Percentiles rank a stretch among this genome's conserved stretches.
Evolutionary conservation across 2,329 filamentous ascomycete species (phyloP).

Genomic region (Lizonia empirigonia): DNA sequence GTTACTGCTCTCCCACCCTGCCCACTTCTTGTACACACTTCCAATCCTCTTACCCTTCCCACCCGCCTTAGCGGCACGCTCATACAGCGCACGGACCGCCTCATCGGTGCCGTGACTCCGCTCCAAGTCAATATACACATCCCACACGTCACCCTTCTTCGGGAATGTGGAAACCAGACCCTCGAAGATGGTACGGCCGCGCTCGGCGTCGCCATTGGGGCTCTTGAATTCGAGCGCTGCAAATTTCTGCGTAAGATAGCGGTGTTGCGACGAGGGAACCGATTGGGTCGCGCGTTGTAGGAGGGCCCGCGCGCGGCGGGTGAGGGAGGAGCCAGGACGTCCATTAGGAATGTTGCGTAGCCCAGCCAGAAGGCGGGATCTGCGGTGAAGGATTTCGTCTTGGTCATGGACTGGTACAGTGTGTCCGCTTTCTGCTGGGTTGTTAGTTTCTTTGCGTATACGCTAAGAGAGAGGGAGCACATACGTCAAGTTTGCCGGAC

Average conservation of each 20-base stretch:
- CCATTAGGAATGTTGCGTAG: conserved; percentile 91
- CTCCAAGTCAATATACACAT: conserved; percentile 87
- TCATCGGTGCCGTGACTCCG: conserved; percentile 62
- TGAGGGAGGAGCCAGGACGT: conserved; percentile 70
- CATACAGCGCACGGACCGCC: conserved; percentile 76
- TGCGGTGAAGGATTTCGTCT: conserved; percentile 80
- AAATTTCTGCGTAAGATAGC: conserved; percentile 83
- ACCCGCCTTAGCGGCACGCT: conserved; percentile 68
- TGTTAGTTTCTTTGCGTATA: conserved; percentile 24
- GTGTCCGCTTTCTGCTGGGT: conserved; percentile 76
- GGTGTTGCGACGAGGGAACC: conserved; percentile 71
- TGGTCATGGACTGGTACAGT: conserved; percentile 83
- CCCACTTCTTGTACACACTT: conserved; percentile 91
- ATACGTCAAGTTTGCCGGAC: conserved; percentile 81
- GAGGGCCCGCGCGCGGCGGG: conserved; percentile 77
- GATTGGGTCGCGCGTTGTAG: conserved; percentile 85
- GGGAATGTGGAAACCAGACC: conserved; percentile 82
- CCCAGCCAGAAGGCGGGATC: conserved; percentile 86
- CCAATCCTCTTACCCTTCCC: conserved; percentile 83
- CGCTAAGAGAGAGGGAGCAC: conserved; percentile 34
- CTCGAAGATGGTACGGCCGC: conserved; percentile 93
- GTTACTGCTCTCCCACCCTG: conserved; percentile 77
- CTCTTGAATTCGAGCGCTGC: conserved; percentile 91
- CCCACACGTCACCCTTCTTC: conserved; percentile 92
- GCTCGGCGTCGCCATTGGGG: conserved; percentile 80